A percentile compares a stretch with the other conserved stretches of the same genome.
Evolutionary conservation across 768 basidiomycete genomes (phyloP).

Genomic region (Tulasnella sp.): DNA sequence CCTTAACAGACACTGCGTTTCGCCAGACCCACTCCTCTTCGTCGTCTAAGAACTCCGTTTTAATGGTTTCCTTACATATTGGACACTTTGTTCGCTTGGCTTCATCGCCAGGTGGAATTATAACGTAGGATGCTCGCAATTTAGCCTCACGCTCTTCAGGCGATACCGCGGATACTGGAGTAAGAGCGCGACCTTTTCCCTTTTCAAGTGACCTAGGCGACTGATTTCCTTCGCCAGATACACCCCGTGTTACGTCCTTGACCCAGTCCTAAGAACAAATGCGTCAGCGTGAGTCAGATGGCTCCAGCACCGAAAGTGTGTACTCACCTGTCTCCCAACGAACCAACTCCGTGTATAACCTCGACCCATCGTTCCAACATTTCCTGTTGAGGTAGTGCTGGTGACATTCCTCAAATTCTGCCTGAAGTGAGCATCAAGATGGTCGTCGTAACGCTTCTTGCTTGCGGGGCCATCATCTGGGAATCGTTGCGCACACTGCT

Average conservation of each 20-base stretch:
- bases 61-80: conserved; percentile 91
- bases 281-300: background rate
- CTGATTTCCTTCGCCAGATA: conserved; percentile 21
- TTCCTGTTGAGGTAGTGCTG: conserved; percentile 44
- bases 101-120: conserved; percentile 86
- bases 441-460: conserved; percentile 74
- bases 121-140: conserved; percentile 71
- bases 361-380: conserved; percentile 48
- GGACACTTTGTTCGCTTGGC: conserved; percentile 82
- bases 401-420: conserved; percentile 76
- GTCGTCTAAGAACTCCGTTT: conserved; percentile 88
- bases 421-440: conserved; percentile 94
- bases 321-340: conserved; percentile 63
- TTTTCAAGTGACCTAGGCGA: conserved; percentile 39
- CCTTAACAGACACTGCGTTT: conserved; percentile 82
- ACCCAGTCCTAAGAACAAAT: conserved; percentile 72
- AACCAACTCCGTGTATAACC: conserved; percentile 92
- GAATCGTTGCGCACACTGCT: conserved; percentile 89
- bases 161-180: conserved; percentile 52
- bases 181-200: conserved; percentile 63
- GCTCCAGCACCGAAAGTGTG: background rate
- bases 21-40: conserved; percentile 99
- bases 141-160: conserved; percentile 70
- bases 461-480: conserved; percentile 58
- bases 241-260: conserved; percentile 55